phyloP scores from a whole-genome alignment of 2,329 filamentous ascomycete genomes.

The Dendryphion nanum region DNA sequence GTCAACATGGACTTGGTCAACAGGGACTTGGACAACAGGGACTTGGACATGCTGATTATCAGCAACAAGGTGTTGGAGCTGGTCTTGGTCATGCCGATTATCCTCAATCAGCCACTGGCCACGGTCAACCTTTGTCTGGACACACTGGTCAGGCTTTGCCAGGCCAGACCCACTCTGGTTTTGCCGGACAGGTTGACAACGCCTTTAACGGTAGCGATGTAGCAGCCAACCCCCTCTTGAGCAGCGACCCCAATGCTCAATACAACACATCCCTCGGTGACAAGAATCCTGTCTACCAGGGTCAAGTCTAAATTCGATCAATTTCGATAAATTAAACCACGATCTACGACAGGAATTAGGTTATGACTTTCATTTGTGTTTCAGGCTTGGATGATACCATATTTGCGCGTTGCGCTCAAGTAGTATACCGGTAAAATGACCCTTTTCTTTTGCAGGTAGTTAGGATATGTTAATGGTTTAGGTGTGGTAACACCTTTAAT shows the following conservation, averaged over 20 bases:
- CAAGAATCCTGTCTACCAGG: slow-evolving; percentile 45
- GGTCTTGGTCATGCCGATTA: slow-evolving; percentile 6
- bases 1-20: not conserved
- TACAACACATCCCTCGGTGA: slow-evolving; percentile 42
- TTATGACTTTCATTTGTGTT: slow-evolving; percentile 13
- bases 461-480: not conserved
- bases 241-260: slow-evolving; percentile 3
- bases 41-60: slow-evolving; percentile 7
- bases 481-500: no score
- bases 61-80: not conserved
- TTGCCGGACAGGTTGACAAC: slow-evolving; percentile 47
- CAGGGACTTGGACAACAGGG: not conserved
- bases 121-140: slow-evolving; percentile 17
- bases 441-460: slow-evolving; percentile 1
- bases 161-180: slow-evolving; percentile 16
- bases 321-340: not conserved
- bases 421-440: slow-evolving; percentile 17
- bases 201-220: slow-evolving; percentile 33
- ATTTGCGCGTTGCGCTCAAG: slow-evolving; percentile 17
- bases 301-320: slow-evolving; percentile 24
- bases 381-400: slow-evolving; percentile 31
- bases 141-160: no score
- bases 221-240: not conserved
- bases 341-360: slow-evolving; percentile 4
- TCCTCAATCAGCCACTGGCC: slow-evolving; percentile 11